phyloP scores from a whole-genome alignment of 495 filamentous ascomycete species.

The Hyaloscypha finlandica region DNA sequence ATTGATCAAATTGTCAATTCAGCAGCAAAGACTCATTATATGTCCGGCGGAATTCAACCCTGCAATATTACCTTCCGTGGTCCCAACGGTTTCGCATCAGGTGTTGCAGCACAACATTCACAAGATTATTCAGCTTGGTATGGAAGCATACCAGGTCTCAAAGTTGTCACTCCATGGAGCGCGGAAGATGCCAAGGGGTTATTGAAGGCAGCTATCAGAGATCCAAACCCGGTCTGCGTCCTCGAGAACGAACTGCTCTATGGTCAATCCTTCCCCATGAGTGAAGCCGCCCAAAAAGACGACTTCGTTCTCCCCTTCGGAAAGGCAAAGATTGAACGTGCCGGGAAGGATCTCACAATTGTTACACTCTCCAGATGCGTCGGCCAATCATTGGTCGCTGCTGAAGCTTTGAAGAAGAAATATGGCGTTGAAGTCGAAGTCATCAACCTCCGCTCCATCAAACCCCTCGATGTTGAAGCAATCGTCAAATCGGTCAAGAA shows the following conservation, averaged over 20 bases:
- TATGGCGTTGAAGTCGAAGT: slow-evolving; percentile 96
- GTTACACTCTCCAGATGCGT: slow-evolving; percentile 94
- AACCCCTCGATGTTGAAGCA: slow-evolving; percentile 92
- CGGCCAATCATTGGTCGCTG: slow-evolving; percentile 86
- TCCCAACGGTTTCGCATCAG: slow-evolving; percentile 94
- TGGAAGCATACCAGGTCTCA: slow-evolving; percentile 93
- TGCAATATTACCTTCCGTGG: slow-evolving; percentile 99
- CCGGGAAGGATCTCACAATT: slow-evolving; percentile 93
- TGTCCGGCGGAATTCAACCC: slow-evolving; percentile 98
- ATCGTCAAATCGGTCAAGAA: slow-evolving; percentile 98
- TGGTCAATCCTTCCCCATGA: slow-evolving; percentile 93
- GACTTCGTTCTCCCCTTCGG: slow-evolving; percentile 96
- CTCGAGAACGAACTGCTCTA: slow-evolving; percentile 99
- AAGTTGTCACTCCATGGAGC: slow-evolving; percentile 94
- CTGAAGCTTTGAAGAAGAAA: slow-evolving; percentile 87
- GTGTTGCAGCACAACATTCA: slow-evolving; percentile 96
- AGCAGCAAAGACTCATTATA: slow-evolving; percentile 98
- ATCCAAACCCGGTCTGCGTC: slow-evolving; percentile 94
- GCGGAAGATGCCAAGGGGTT: slow-evolving; percentile 98
- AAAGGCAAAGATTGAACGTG: slow-evolving; percentile 98
- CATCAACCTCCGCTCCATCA: slow-evolving; percentile 95
- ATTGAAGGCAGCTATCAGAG: slow-evolving; percentile 94
- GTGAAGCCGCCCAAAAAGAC: slow-evolving; percentile 87
- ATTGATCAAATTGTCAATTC: slow-evolving; percentile 99
- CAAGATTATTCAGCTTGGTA: slow-evolving; percentile 99